Evolutionary conservation across 139 green algal species (phyloP).

Genomic region (Chlamydomonas incerta): DNA sequence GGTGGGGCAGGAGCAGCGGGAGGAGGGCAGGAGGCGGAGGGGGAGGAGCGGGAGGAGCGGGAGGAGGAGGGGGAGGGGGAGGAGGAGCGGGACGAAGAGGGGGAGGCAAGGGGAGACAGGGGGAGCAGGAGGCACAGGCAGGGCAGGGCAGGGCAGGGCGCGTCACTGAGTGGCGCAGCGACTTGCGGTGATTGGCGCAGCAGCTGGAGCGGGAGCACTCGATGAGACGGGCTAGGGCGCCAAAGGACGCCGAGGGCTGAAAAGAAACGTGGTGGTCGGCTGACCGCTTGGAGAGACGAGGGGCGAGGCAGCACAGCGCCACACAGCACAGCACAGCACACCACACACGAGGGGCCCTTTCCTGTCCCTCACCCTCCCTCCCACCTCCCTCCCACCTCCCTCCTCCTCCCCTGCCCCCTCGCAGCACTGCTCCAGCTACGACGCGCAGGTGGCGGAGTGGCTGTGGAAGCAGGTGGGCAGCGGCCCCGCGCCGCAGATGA

Average conservation of each 20-base stretch:
- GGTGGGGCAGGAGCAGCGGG: constrained; percentile 19
- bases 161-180: no score
- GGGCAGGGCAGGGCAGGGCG: no score
- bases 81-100: background rate
- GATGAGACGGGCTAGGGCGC: background rate
- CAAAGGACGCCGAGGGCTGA: no score
- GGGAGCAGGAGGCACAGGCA: background rate
- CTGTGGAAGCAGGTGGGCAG: constrained; percentile 87
- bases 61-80: background rate
- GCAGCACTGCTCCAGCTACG: constrained; percentile 96
- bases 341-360: no score
- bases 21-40: background rate
- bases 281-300: no score
- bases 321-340: no score
- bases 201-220: background rate
- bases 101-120: background rate
- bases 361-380: no score
- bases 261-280: no score
- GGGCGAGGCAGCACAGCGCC: no score
- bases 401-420: background rate
- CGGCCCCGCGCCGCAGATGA: constrained; percentile 74
- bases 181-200: background rate
- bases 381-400: background rate
- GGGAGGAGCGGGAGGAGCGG: background rate
- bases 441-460: constrained; percentile 92